These are phyloP conservation scores for Ziziphus jujuba DNA, from an alignment of 306 rosid genomes.

Conservation along the genomic window DNA sequence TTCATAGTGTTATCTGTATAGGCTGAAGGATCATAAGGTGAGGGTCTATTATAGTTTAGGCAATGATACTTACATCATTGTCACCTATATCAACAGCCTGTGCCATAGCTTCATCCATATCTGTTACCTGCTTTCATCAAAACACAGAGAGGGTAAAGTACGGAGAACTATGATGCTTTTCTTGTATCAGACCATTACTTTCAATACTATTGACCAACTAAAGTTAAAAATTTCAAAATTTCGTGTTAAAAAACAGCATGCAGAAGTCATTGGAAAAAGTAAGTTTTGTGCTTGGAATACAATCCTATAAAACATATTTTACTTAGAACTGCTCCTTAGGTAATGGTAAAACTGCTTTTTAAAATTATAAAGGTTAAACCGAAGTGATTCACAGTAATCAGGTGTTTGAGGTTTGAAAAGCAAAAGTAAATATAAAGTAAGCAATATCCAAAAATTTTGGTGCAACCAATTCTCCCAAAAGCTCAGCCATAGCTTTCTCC, in stretches of 20 bases:
- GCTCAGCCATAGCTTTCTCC: no score
- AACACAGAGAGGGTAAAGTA: slow-evolving; percentile 25
- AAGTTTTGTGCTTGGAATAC: no score
- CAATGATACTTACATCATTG: slow-evolving; percentile 67
- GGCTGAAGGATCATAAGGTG: slow-evolving; percentile 12
- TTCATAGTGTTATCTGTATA: not conserved
- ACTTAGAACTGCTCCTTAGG: no score
- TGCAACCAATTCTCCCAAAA: no score
- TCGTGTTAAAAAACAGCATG: not conserved
- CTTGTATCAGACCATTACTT: not conserved
- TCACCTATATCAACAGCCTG: slow-evolving; percentile 94
- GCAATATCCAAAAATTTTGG: no score
- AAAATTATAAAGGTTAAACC: no score
- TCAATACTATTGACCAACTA: not conserved
- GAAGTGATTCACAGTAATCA: no score
- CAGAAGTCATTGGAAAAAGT: not conserved
- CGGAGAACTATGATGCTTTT: slow-evolving; percentile 2
- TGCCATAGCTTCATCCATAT: slow-evolving; percentile 90
- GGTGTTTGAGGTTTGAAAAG: no score
- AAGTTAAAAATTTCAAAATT: not conserved
- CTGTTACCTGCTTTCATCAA: slow-evolving; percentile 54
- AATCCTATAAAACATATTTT: no score
- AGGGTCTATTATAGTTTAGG: slow-evolving; percentile 6
- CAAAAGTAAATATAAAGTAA: no score
- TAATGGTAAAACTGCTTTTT: no score